Evolutionary conservation across 2,329 filamentous ascomycete genomes (phyloP).

Genomic region (Colletotrichum brevisporum): DNA sequence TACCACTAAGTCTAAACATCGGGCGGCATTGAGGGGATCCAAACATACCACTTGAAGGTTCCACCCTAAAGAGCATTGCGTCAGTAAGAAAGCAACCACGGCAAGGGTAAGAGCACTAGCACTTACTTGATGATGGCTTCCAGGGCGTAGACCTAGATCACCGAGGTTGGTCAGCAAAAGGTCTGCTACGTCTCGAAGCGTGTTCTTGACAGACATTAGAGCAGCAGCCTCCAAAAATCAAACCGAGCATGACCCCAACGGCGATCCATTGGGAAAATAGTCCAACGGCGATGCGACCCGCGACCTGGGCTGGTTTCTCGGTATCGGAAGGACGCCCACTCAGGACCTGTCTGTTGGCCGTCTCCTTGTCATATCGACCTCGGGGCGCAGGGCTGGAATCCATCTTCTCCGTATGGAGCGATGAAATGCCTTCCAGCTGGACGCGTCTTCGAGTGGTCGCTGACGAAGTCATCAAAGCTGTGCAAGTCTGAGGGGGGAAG

Average conservation of each 20-base stretch:
- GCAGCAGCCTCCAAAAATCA: conserved; percentile 97
- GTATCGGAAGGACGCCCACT: conserved; percentile 16
- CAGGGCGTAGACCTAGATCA: conserved; percentile 86
- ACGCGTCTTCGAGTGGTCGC: conserved; percentile 59
- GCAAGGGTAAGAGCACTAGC: not conserved
- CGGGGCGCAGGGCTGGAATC: conserved; percentile 13
- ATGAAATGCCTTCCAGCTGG: conserved; percentile 41
- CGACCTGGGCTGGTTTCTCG: conserved; percentile 41
- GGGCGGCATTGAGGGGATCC: not conserved
- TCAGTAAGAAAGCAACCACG: conserved; percentile 38
- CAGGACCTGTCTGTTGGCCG: conserved; percentile 12
- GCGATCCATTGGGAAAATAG: conserved; percentile 75
- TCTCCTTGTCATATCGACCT: conserved; percentile 16
- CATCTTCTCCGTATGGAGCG: conserved; percentile 35
- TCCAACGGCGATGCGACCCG: conserved; percentile 68
- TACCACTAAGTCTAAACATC: conserved; percentile 16
- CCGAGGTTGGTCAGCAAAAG: conserved; percentile 7
- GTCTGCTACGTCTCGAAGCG: not conserved
- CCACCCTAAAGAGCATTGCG: conserved; percentile 69
- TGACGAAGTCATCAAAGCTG: conserved; percentile 57
- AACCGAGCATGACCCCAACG: conserved; percentile 77
- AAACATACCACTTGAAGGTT: conserved; percentile 81
- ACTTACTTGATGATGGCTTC: conserved; percentile 94
- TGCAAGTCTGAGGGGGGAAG: not conserved
- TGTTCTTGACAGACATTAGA: conserved; percentile 77